phyloP scores from a whole-genome alignment of 805 yeast species.

The Kuraishia molischiana region DNA sequence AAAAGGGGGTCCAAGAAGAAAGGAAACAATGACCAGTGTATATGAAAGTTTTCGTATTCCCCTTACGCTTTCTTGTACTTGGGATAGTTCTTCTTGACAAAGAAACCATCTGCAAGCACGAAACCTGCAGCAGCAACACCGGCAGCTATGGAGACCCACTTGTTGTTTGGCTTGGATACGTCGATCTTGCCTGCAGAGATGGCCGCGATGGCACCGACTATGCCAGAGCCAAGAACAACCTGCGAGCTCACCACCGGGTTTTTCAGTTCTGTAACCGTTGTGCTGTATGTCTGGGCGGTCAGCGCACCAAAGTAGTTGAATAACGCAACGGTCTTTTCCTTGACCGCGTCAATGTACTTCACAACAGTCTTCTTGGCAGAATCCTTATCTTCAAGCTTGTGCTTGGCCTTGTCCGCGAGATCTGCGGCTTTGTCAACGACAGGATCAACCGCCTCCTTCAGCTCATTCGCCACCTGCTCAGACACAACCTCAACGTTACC shows the following conservation, averaged over 20 bases:
- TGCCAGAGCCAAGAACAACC: conserved; percentile 10
- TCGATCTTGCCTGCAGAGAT: not conserved
- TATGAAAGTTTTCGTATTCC: no score
- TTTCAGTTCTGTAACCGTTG: conserved; percentile 30
- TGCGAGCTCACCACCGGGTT: conserved; percentile 57
- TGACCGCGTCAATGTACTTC: not conserved
- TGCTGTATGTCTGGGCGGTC: not conserved
- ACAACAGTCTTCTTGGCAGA: conserved; percentile 22
- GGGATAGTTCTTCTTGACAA: conserved; percentile 45
- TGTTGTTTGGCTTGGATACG: not conserved
- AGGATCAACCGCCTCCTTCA: conserved; percentile 3
- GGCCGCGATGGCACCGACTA: not conserved
- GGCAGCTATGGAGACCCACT: conserved; percentile 18
- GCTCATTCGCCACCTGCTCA: conserved; percentile 4
- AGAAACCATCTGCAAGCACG: conserved; percentile 41
- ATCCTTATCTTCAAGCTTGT: not conserved
- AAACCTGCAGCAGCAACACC: conserved; percentile 40
- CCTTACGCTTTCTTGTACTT: conserved; percentile 34
- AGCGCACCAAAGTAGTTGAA: not conserved
- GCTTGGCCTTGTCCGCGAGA: not conserved
- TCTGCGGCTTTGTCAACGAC: not conserved
- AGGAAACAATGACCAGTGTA: no score
- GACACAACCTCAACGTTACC: conserved; percentile 5
- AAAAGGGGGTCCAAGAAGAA: no score
- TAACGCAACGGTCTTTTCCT: not conserved